These are phyloP conservation scores for Calonectria honghensis DNA, from an alignment of 2,329 filamentous ascomycete genomes.

Conservation along the genomic window DNA sequence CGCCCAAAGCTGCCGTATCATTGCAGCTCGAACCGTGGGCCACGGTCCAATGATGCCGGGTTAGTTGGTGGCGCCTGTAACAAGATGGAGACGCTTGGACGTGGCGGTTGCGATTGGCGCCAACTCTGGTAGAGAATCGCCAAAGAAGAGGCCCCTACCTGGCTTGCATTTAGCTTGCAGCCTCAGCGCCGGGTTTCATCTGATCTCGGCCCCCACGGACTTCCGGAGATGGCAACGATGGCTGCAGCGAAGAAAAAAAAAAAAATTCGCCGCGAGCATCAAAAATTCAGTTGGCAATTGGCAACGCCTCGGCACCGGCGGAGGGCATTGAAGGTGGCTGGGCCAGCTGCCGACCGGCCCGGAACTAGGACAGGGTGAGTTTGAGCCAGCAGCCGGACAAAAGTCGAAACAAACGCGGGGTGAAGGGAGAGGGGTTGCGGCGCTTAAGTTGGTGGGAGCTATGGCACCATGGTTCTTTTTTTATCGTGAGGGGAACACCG, in stretches of 20 bases:
- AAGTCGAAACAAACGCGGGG: slow-evolving; percentile 25
- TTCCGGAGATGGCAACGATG: neutral
- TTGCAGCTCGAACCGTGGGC: slow-evolving; percentile 28
- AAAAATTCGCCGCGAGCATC: neutral
- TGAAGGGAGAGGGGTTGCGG: neutral
- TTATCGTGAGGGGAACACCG: slow-evolving; percentile 20
- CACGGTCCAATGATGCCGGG: slow-evolving; percentile 19
- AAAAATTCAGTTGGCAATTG: slow-evolving; percentile 19
- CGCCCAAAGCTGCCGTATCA: neutral
- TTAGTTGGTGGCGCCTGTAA: slow-evolving; percentile 24
- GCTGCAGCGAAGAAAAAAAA: neutral
- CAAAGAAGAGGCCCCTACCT: neutral
- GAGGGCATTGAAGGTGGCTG: slow-evolving; percentile 5
- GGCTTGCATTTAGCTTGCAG: slow-evolving; percentile 3
- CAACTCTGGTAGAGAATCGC: neutral
- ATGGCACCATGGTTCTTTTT: slow-evolving; percentile 10
- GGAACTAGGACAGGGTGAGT: neutral
- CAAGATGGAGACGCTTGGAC: slow-evolving; percentile 20
- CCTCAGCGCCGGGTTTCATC: slow-evolving; percentile 17
- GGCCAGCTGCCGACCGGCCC: neutral
- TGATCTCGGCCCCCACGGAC: slow-evolving; percentile 12
- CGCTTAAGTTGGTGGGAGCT: slow-evolving; percentile 22
- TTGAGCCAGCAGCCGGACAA: slow-evolving; percentile 1
- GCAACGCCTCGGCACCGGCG: slow-evolving; percentile 1
- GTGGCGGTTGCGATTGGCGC: slow-evolving; percentile 31